These are phyloP conservation scores for Tothia fuscella DNA, from an alignment of 2,329 filamentous ascomycete genomes.

Conservation along the genomic window DNA sequence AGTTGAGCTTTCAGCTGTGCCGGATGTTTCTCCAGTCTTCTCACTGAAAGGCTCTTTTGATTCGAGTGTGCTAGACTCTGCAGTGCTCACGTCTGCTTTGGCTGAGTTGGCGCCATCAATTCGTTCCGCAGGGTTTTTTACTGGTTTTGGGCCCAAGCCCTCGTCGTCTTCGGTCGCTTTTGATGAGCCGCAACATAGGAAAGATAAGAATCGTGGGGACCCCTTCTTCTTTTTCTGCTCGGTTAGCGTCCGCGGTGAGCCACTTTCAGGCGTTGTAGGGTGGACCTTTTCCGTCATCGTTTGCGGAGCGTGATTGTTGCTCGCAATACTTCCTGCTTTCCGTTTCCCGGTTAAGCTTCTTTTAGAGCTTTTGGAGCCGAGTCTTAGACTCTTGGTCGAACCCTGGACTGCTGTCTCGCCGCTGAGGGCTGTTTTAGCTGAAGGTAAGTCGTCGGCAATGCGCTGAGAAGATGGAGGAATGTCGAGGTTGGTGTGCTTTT, in stretches of 20 bases:
- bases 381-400: conserved; percentile 30
- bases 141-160: conserved; percentile 40
- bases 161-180: conserved; percentile 41
- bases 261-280: conserved; percentile 17
- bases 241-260: conserved; percentile 13
- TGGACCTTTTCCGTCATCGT: conserved; percentile 27
- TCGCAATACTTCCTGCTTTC: conserved; percentile 33
- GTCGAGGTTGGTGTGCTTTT: conserved; percentile 26
- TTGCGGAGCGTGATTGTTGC: conserved; percentile 27
- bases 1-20: background rate
- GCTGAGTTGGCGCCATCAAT: conserved; percentile 25
- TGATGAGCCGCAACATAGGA: conserved; percentile 10
- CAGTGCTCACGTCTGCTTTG: conserved; percentile 27
- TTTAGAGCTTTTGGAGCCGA: conserved; percentile 34
- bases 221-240: conserved; percentile 32
- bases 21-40: conserved; percentile 13
- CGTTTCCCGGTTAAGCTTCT: conserved; percentile 34
- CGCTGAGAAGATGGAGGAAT: conserved; percentile 24
- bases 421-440: conserved; percentile 29
- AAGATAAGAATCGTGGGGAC: conserved; percentile 10
- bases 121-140: conserved; percentile 33
- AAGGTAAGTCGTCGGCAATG: conserved; percentile 21
- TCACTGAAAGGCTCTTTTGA: conserved; percentile 26
- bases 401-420: conserved; percentile 34
- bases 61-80: conserved; percentile 32